Conservation (phyloP, 805 yeast genomes). For the Dipodascopsis tothii region DNA sequence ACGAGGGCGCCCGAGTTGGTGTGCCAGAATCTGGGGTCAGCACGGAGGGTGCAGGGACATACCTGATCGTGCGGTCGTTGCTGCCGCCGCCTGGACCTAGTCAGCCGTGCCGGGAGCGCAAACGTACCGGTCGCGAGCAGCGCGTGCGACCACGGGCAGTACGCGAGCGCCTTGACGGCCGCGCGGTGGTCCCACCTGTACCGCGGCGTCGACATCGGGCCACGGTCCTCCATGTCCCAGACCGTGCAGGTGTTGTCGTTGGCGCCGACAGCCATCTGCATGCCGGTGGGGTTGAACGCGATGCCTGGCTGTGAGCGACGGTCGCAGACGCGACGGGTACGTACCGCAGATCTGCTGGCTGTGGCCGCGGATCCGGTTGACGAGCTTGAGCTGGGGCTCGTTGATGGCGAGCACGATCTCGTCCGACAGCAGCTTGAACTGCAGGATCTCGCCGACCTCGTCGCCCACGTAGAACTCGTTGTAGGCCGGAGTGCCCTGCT, state of each 20-base stretch:
- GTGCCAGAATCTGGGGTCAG: constrained; percentile 92
- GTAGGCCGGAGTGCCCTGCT: neutral
- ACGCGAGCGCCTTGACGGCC: constrained; percentile 84
- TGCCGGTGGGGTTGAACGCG: constrained; percentile 46
- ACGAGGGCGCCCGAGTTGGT: constrained; percentile 67
- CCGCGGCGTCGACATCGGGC: constrained; percentile 37
- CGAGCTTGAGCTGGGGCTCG: constrained; percentile 1
- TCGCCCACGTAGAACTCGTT: constrained; percentile 26
- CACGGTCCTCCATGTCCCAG: constrained; percentile 48
- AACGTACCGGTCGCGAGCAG: constrained; percentile 55
- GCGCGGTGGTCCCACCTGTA: constrained; percentile 61
- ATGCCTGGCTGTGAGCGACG: constrained; percentile 38
- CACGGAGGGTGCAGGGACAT: neutral
- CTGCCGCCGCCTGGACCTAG: constrained; percentile 69
- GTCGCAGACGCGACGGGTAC: neutral
- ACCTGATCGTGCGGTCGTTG: constrained; percentile 57
- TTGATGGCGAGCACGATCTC: neutral
- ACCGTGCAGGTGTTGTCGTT: constrained; percentile 74
- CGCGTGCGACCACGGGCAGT: constrained; percentile 82
- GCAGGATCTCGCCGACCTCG: constrained; percentile 22
- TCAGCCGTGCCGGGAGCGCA: neutral
- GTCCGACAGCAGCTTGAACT: constrained; percentile 6
- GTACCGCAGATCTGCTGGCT: constrained; percentile 28
- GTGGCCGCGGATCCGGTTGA: constrained; percentile 21
- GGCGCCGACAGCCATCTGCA: constrained; percentile 69